Evolutionary conservation across 2,329 filamentous ascomycete genomes (phyloP), one percentile per base, ranked within the genome.

Genomic region (Aspergillus brasiliensis): DNA sequence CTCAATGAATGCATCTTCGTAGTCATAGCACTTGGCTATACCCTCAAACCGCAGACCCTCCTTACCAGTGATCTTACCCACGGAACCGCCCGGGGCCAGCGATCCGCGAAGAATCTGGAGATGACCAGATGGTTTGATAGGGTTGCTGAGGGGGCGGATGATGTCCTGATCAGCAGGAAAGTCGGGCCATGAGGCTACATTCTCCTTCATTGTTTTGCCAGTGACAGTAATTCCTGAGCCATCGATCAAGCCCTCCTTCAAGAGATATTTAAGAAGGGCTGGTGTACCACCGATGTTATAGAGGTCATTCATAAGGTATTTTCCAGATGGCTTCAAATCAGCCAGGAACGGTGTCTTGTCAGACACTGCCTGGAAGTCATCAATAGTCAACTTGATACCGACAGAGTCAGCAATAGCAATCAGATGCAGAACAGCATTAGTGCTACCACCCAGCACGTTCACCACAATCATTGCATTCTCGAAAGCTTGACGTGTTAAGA

Each of bases 11-110:
- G 82, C 80, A 64, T 88, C 86, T 73, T 90, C 87, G 19, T 79
- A 82, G 69, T 90, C 84, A 72, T 85, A 90, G 68, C 85, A 85
- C 65, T 84, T 84, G 3, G 87, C 87, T 66, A 84, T 87, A 49
- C 87, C 87, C 1, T 78, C 82, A 72, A 90, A 90, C 8, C 78
- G 73, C 8, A 84, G 79, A 15, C 87, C 87, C 75, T 90, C 87
- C 72, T 90, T 89, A 23, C 87, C 87, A 1, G 87, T 90, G 70
- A 90, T 90, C 75, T 90, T 90, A 46, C 86, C 87, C 0, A 90
- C 87, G 42, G 80, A 83, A 46, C 87, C 87, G 54, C 83, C 86
- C 1, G 87, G 87, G 4, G 87, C 86, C 31, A 90, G 80, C n/a
- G 81, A 84, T 37, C 87, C 87, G 49, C 86, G 82, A 2, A 90